Base-by-base conservation (phyloP, 768 basidiomycete genomes). In the Suillus ampliporus region DNA sequence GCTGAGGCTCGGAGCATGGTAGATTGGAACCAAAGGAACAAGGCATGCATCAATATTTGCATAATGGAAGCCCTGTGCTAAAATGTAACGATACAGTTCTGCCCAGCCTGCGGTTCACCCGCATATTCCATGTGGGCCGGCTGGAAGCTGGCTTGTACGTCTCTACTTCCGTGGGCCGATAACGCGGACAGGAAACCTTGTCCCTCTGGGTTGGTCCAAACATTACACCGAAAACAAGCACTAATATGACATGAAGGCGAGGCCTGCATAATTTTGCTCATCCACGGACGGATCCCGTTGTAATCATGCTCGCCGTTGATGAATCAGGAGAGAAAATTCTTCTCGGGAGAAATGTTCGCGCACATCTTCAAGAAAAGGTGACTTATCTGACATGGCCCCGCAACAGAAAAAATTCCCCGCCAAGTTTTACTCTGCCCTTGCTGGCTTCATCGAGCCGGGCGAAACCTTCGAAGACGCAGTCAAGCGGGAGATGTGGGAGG, bases 381-480 rank as follows among this genome's bases (percentile, higher is more conserved):
- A 17, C 4, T 40, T 46, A 35, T 38, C 34, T 37, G 35, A 21
- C 31, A 58, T 40, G 31, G 35, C 58, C n/a, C 10, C 35, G 17
- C 8, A 35, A 34, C 73, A 89, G 89, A 86, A 82, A 77, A 86
- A 82, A 65, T 91, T 86, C 71, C 88, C 89, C 7, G 79, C 75
- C 3, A 86, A 80, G 54, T 90, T 92, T 74, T 97, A 94, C 76
- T 96, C 94, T 1, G 93, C 94, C 51, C 77, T 98, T 34, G 94
- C 96, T 1, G 97, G 97, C 3, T 99, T 98, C 72, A 84, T 96
- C 50, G 97, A 98, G 73, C 94, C 95, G 5, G 95, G 91, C 11
- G 97, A 99, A 74, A 87, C 91, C 0, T 90, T 97, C 65, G 97
- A 99, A 72, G 95, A 98, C 68, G 91, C 96, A 2, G 95, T 98